Conservation (phyloP, 2,329 filamentous ascomycete species). For the Cladosporium cucumerinum region DNA sequence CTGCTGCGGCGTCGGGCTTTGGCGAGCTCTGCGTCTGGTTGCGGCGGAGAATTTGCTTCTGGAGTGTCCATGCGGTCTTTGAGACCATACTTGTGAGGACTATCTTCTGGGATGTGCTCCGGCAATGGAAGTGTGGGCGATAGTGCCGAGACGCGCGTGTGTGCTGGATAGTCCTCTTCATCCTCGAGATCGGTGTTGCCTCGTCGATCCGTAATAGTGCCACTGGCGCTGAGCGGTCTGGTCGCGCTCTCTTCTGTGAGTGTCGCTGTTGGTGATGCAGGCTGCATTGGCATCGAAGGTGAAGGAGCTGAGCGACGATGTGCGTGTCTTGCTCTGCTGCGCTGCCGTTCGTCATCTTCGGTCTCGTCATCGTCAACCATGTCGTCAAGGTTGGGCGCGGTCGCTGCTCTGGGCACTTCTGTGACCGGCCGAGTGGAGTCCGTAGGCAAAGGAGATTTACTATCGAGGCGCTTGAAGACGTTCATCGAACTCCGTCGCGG, state of each 20-base stretch:
- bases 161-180: constrained; percentile 15
- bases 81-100: constrained; percentile 36
- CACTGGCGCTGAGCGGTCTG: constrained; percentile 27
- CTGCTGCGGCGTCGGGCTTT: constrained; percentile 32
- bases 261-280: constrained; percentile 25
- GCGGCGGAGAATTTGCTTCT: constrained; percentile 23
- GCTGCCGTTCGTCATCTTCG: constrained; percentile 7
- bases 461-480: constrained; percentile 33
- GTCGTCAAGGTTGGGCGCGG: constrained; percentile 14
- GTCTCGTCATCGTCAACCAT: constrained; percentile 11
- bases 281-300: constrained; percentile 21
- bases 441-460: constrained; percentile 24
- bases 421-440: constrained; percentile 25
- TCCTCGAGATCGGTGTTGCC: constrained; percentile 15
- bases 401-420: constrained; percentile 16
- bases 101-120: constrained; percentile 34
- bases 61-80: constrained; percentile 33
- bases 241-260: constrained; percentile 24
- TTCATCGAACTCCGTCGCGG: constrained; percentile 32
- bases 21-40: constrained; percentile 21
- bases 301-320: constrained; percentile 19
- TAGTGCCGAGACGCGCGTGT: constrained; percentile 20
- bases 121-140: constrained; percentile 33
- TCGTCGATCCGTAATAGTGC: constrained; percentile 22
- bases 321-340: constrained; percentile 16